These are phyloP conservation scores for Barnettozyma vustinii DNA, from an alignment of 805 yeast genomes.

Conservation along the genomic window DNA sequence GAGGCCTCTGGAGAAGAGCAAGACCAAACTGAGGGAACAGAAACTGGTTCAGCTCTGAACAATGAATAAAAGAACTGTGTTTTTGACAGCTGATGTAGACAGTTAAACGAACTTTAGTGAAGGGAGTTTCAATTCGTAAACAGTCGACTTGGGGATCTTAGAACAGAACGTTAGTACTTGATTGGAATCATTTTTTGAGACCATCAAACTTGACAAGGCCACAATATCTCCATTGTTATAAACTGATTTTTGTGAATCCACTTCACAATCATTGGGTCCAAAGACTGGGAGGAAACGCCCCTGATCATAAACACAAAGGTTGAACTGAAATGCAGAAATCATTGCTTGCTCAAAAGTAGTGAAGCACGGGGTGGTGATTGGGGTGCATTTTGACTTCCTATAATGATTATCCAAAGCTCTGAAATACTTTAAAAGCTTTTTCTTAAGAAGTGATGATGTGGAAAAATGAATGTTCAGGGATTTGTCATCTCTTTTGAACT, in stretches of 20 bases:
- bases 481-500: slow-evolving; percentile 1
- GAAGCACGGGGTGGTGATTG: neutral
- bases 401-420: neutral
- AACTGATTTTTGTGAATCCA: neutral
- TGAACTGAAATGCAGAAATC: slow-evolving; percentile 5
- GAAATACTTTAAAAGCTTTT: neutral
- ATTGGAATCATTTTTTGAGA: neutral
- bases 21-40: neutral
- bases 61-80: no score
- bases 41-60: no score
- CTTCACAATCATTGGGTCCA: neutral
- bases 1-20: neutral
- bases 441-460: neutral
- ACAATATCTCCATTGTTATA: slow-evolving; percentile 2
- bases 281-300: neutral
- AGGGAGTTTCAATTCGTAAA: slow-evolving; percentile 3
- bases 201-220: neutral
- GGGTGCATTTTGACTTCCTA: neutral
- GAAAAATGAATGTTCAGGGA: slow-evolving; percentile 1
- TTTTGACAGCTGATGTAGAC: neutral
- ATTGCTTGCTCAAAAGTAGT: neutral
- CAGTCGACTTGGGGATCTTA: slow-evolving; percentile 1
- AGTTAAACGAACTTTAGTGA: neutral
- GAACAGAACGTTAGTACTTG: neutral
- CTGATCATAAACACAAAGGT: slow-evolving; percentile 1